Evolutionary conservation across 1,139 yeast species (phyloP).

Genomic region (Candida buenavistaensis): DNA sequence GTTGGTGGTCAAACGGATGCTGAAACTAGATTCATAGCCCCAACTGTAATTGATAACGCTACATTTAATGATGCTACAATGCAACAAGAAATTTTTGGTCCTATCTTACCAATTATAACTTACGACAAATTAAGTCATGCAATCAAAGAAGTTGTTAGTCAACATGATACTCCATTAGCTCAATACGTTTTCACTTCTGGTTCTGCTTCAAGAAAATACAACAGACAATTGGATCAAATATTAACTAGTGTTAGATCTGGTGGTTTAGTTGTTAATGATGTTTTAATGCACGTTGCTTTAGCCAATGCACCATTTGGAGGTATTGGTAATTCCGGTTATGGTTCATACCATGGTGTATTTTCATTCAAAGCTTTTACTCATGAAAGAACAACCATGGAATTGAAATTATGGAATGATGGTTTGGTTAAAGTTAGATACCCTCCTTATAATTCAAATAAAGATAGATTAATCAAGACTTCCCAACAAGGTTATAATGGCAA

Average conservation of each 20-base stretch:
- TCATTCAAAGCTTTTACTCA: conserved; percentile 79
- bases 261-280: conserved; percentile 69
- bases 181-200: conserved; percentile 68
- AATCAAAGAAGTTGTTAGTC: conserved; percentile 44
- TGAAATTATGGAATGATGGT: conserved; percentile 66
- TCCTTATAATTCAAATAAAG: conserved; percentile 51
- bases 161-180: conserved; percentile 88
- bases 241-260: conserved; percentile 69
- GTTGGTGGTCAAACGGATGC: conserved; percentile 56
- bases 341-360: conserved; percentile 76
- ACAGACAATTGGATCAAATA: conserved; percentile 53
- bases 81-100: conserved; percentile 83
- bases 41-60: conserved; percentile 68
- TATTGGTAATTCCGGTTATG: conserved; percentile 78
- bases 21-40: conserved; percentile 57
- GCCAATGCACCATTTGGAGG: conserved; percentile 91
- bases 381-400: conserved; percentile 66
- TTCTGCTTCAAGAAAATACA: conserved; percentile 30
- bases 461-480: conserved; percentile 24
- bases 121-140: conserved; percentile 51
- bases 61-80: conserved; percentile 68
- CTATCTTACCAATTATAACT: conserved; percentile 72
- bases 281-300: conserved; percentile 69
- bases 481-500: conserved; percentile 28
- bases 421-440: conserved; percentile 65